Evolutionary conservation across 139 green algal genomes (phyloP).

Genomic region (Haematococcus sp.): DNA sequence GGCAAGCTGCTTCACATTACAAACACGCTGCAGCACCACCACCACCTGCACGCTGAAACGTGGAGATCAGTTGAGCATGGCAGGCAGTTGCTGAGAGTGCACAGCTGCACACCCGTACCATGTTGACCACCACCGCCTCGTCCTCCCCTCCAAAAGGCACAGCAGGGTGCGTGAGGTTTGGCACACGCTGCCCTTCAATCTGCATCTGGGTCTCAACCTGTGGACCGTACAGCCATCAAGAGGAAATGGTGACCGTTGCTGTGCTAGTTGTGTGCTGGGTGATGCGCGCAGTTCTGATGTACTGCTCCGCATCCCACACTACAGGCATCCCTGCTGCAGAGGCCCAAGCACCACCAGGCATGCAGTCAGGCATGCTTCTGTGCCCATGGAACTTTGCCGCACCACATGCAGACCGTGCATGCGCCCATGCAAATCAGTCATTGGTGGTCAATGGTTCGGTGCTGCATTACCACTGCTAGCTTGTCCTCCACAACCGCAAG

Average conservation of each 20-base stretch:
- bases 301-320: too few relatives aligned
- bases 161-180: constrained; percentile 92
- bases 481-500: constrained; percentile 71
- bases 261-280: too few relatives aligned
- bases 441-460: too few relatives aligned
- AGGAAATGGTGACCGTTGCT: too few relatives aligned
- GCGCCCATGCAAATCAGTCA: neutral
- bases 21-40: too few relatives aligned
- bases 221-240: neutral
- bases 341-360: too few relatives aligned
- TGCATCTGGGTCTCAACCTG: constrained; percentile 79
- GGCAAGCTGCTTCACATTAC: too few relatives aligned
- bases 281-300: too few relatives aligned
- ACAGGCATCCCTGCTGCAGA: too few relatives aligned
- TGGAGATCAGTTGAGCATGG: neutral
- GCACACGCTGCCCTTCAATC: constrained; percentile 85
- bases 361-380: too few relatives aligned
- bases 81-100: neutral
- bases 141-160: constrained; percentile 86
- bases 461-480: constrained; percentile 35
- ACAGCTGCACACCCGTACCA: neutral
- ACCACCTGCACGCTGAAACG: too few relatives aligned
- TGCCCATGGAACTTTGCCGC: too few relatives aligned
- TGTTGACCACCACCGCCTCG: constrained; percentile 43
- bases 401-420: neutral